Base-by-base conservation (phyloP, 2,329 filamentous ascomycete genomes). In the Ceratocystis destructans region DNA sequence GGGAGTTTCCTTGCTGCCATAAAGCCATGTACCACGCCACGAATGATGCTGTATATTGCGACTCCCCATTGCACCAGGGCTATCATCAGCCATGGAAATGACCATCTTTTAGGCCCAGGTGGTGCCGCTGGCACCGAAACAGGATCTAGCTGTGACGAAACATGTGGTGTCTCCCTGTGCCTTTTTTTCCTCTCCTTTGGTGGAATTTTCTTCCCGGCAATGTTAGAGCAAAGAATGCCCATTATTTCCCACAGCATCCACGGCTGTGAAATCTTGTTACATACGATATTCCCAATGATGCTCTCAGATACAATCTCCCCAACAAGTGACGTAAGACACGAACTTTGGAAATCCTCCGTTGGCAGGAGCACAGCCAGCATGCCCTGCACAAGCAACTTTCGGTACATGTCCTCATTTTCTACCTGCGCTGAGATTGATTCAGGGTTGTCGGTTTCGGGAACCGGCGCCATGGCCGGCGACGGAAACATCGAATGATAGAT, bases 291-390 rank as follows among this genome's bases (percentile, higher is more conserved):
- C 69, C 90, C 90, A 70, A 99, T 80, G 69, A 97, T 89, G 74
- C 96, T 85, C 75, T 96, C 91, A 5, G 91, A 89, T 69, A 97
- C 81, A 70, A 97, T 88, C 76, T 96, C 90, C 65, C 86, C 85
- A 69, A 96, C 87, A 69, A 99, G 79, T 45, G 89, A 83, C 66
- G 89, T 87, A 71, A 97, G 79, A 74, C 90, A 96, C 65, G 84
- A 84, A 74, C 96, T 97, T 72, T 93, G 86, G 48, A 97, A 79
- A 74, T 97, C 93, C 72, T 97, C 93, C 17, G 91, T 94, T 8
- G 94, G 94, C 22, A 99, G 81, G 17, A 99, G 82, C 64, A 96
- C 80, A 28, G 90, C 87, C 69, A 99, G 79, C 46, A 91, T 81
- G 37, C 87, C 89, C 72, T 92, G 86, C 17, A 92, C 87, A n/a